Percentiles rank a stretch among this genome's conserved stretches.
Conservation (phyloP, 805 yeast species). For the Sugiyamaella marilandica region DNA sequence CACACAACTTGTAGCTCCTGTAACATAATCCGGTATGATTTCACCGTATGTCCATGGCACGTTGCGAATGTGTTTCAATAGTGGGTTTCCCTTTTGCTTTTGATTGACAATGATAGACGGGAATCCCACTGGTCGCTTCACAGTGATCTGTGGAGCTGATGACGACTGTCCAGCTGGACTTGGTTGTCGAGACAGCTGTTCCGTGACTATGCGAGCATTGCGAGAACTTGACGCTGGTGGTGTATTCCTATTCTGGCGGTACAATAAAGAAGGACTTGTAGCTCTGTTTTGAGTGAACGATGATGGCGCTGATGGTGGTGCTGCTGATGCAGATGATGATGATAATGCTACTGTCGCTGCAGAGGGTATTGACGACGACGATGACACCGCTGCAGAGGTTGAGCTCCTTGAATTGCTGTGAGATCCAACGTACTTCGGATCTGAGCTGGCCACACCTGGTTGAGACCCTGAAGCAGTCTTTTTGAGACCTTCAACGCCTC, state of each 20-base stretch:
- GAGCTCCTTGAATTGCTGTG: neutral
- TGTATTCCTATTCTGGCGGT: too few species aligned
- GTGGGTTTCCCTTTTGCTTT: constrained; percentile 30
- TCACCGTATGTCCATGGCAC: constrained; percentile 22
- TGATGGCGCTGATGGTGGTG: neutral
- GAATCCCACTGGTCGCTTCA: constrained; percentile 11
- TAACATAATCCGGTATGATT: constrained; percentile 35
- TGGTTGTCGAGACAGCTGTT: neutral
- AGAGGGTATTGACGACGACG: neutral
- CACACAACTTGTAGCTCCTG: constrained; percentile 33
- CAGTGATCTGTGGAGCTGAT: neutral
- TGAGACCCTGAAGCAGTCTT: neutral
- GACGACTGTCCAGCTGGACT: neutral
- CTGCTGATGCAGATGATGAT: neutral
- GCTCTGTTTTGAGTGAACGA: neutral
- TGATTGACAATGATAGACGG: constrained; percentile 15
- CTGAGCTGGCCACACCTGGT: neutral
- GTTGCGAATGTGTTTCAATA: constrained; percentile 24
- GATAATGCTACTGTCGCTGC: neutral
- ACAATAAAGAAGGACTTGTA: neutral
- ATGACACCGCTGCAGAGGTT: neutral
- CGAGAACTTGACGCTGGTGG: neutral
- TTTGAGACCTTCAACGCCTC: neutral
- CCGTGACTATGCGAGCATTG: neutral
- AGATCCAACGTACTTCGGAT: neutral